Percentiles rank a stretch among this genome's conserved stretches.
Evolutionary conservation across 2,329 filamentous ascomycete species (phyloP).

Genomic region (Venturiaceae sp.): DNA sequence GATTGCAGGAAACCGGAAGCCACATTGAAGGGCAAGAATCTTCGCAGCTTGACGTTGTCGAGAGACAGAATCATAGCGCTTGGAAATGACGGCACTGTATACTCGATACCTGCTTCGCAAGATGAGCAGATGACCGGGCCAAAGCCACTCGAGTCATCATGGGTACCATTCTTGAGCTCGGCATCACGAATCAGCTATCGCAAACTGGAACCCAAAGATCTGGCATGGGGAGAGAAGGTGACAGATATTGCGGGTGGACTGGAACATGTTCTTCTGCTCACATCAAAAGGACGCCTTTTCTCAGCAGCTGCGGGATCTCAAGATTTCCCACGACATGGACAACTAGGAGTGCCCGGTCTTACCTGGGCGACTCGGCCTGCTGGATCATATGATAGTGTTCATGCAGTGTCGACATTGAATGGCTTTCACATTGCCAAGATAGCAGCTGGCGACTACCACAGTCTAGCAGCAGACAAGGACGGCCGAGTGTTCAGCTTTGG

Average conservation of each 20-base stretch:
- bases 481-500: constrained; percentile 81
- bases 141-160: constrained; percentile 56
- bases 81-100: constrained; percentile 64
- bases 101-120: constrained; percentile 71
- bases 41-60: constrained; percentile 68
- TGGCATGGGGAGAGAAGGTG: constrained; percentile 63
- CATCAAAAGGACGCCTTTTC: constrained; percentile 76
- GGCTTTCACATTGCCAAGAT: constrained; percentile 65
- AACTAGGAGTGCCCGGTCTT: constrained; percentile 78
- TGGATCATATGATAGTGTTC: constrained; percentile 71
- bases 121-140: constrained; percentile 57
- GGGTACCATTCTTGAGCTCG: constrained; percentile 65
- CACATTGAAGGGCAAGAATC: constrained; percentile 73
- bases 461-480: constrained; percentile 62
- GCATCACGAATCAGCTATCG: constrained; percentile 59
- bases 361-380: constrained; percentile 68
- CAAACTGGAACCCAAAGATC: constrained; percentile 52
- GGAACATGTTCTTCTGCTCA: constrained; percentile 80
- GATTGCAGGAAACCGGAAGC: constrained; percentile 52
- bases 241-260: constrained; percentile 66
- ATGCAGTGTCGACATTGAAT: constrained; percentile 59
- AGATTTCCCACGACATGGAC: constrained; percentile 70
- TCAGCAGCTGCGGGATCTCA: constrained; percentile 74
- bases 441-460: constrained; percentile 81
- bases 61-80: constrained; percentile 76